These are phyloP conservation scores for Populus hybrid DNA, from an alignment of 441 rosid genomes.

Conservation along the genomic window DNA sequence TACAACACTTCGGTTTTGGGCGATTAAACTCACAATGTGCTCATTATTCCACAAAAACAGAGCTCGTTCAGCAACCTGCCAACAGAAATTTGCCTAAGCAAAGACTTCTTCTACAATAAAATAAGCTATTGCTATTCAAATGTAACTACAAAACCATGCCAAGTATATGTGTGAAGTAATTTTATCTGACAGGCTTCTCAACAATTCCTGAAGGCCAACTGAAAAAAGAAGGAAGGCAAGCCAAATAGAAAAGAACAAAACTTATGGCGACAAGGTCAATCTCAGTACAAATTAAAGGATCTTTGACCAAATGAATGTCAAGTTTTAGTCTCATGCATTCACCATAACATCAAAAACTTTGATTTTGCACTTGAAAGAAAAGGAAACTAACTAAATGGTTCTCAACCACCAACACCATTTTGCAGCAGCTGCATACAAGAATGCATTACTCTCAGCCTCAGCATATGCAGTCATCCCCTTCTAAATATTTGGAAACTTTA, in stretches of 20 bases:
- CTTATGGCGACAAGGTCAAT: not conserved
- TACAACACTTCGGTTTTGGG: conserved; percentile 64
- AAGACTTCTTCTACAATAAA: not conserved
- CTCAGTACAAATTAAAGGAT: not conserved
- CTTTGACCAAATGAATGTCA: not conserved
- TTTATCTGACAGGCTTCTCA: not conserved
- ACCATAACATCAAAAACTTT: not conserved
- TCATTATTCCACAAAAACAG: conserved; percentile 95
- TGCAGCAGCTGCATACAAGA: not conserved
- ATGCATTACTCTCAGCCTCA: not conserved
- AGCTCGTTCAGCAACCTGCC: conserved; percentile 91
- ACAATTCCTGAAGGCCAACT: not conserved
- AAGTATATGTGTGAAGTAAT: not conserved
- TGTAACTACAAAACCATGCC: conserved; percentile 1
- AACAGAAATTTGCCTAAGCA: conserved; percentile 16
- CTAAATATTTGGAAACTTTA: not conserved
- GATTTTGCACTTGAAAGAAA: not conserved
- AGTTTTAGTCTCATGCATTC: not conserved
- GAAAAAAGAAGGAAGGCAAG: not conserved
- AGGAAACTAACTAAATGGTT: not conserved
- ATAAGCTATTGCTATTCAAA: not conserved
- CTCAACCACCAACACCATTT: not conserved
- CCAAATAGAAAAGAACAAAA: not conserved
- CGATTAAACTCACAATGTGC: conserved; percentile 71
- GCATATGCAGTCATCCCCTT: not conserved